Conservation (phyloP, 768 basidiomycete genomes). For the Suillus subaureus region DNA sequence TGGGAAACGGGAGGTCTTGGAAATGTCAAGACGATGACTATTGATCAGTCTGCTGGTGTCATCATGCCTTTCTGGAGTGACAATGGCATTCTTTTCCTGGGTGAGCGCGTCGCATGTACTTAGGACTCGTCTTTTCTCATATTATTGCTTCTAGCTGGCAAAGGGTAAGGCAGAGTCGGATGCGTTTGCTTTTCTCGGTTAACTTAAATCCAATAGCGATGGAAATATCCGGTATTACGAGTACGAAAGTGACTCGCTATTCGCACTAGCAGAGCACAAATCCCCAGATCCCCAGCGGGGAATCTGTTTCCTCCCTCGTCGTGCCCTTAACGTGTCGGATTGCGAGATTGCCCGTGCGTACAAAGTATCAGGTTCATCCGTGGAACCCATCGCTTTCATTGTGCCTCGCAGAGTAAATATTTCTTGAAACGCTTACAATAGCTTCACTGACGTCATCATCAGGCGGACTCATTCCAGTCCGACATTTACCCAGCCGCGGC, state of each 20-base stretch:
- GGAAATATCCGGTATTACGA: slow-evolving; percentile 99
- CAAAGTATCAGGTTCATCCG: slow-evolving; percentile 71
- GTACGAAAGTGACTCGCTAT: slow-evolving; percentile 83
- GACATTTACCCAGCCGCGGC: slow-evolving; percentile 96
- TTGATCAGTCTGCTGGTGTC: slow-evolving; percentile 93
- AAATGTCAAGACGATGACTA: slow-evolving; percentile 72
- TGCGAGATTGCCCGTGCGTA: slow-evolving; percentile 96
- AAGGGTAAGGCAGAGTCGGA: slow-evolving; percentile 57
- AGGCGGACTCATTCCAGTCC: slow-evolving; percentile 95
- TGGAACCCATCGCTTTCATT: slow-evolving; percentile 94
- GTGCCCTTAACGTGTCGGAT: slow-evolving; percentile 83
- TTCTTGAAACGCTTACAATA: not conserved
- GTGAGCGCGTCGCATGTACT: slow-evolving; percentile 36
- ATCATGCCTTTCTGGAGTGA: slow-evolving; percentile 98
- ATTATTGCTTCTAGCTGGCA: slow-evolving; percentile 60
- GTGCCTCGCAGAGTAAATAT: slow-evolving; percentile 83
- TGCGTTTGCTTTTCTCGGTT: not conserved
- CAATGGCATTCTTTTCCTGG: slow-evolving; percentile 87
- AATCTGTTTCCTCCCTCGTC: slow-evolving; percentile 94
- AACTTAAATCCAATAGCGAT: slow-evolving; percentile 55
- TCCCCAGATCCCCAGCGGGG: slow-evolving; percentile 93
- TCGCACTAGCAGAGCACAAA: slow-evolving; percentile 81
- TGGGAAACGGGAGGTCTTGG: slow-evolving; percentile 85
- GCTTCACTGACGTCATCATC: not conserved
- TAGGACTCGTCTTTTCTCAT: not conserved